A percentile compares a stretch with the other conserved stretches of the same genome.
phyloP scores from a whole-genome alignment of 371 early-diverging fungal genomes.

The Syncephalastrum contaminatum region DNA sequence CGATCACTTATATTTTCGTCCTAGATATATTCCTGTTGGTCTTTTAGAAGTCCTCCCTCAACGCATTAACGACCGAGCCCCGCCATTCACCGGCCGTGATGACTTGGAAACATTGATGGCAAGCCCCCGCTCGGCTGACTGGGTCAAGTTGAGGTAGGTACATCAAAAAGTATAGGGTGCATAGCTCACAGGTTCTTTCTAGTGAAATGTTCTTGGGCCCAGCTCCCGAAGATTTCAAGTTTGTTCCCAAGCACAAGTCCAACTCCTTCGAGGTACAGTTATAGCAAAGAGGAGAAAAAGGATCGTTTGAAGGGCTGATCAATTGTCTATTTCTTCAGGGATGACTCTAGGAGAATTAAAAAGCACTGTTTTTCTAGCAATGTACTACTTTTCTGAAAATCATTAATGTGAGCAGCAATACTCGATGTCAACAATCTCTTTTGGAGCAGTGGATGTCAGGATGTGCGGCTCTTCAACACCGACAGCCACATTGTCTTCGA shows the following conservation, averaged over 20 bases:
- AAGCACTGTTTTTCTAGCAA: no score
- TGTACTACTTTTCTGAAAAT: no score
- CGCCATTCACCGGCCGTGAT: conserved; percentile 82
- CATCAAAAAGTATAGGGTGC: neutral
- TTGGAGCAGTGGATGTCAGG: conserved; percentile 78
- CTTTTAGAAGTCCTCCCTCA: conserved; percentile 89
- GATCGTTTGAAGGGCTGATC: no score
- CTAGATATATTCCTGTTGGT: conserved; percentile 88
- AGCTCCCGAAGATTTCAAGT: conserved; percentile 81
- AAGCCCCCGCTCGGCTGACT: conserved; percentile 75
- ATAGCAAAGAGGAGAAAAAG: no score
- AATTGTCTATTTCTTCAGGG: no score
- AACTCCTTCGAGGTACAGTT: conserved; percentile 71
- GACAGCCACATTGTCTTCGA: conserved; percentile 93
- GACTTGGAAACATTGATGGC: conserved; percentile 96
- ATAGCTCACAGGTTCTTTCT: conserved; percentile 5
- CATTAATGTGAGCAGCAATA: conserved; percentile 42
- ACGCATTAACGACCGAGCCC: conserved; percentile 89
- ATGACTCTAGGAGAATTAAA: no score
- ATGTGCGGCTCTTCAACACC: conserved; percentile 69
- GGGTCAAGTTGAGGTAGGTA: conserved; percentile 79
- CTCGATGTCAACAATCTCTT: conserved; percentile 89
- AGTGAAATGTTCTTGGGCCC: conserved; percentile 83
- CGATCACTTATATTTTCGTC: neutral
- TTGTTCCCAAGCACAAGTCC: conserved; percentile 92